phyloP scores from a whole-genome alignment of 306 rosid genomes.

The Cicer cuneatum region DNA sequence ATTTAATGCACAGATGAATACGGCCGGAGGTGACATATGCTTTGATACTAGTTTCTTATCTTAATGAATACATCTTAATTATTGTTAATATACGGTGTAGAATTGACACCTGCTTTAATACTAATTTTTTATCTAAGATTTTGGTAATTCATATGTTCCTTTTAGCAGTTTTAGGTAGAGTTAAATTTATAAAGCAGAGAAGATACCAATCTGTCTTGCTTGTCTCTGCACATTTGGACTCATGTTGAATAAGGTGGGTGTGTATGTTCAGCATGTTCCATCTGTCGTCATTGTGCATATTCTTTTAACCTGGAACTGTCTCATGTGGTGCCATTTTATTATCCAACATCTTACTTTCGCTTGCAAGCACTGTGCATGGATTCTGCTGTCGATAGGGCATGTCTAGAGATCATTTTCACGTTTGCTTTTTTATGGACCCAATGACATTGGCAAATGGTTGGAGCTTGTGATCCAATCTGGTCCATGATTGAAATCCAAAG shows the following conservation, averaged over 20 bases:
- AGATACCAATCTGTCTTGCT: constrained; percentile 37
- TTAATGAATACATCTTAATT: constrained; percentile 27
- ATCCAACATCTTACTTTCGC: constrained; percentile 17
- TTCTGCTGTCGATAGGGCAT: constrained; percentile 40
- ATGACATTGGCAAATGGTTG: constrained; percentile 37
- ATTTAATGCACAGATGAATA: constrained; percentile 42
- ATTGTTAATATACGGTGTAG: constrained; percentile 18
- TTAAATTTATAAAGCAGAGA: neutral
- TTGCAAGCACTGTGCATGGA: constrained; percentile 18
- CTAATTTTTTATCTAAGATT: constrained; percentile 32
- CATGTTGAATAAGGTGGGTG: constrained; percentile 38
- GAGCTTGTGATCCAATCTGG: constrained; percentile 45
- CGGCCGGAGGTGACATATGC: constrained; percentile 6
- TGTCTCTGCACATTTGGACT: constrained; percentile 33
- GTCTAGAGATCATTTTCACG: constrained; percentile 34
- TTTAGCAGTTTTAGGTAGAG: neutral
- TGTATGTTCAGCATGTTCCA: constrained; percentile 42
- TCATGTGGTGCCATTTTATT: constrained; percentile 34
- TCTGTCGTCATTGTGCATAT: constrained; percentile 23
- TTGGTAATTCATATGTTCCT: constrained; percentile 38
- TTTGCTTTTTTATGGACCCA: constrained; percentile 44
- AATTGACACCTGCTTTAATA: constrained; percentile 29
- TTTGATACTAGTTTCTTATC: constrained; percentile 28
- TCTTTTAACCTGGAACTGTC: constrained; percentile 35
- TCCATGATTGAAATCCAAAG: constrained; percentile 48